Base-by-base conservation (phyloP, 257 asterid species). In the Striga asiatica region DNA sequence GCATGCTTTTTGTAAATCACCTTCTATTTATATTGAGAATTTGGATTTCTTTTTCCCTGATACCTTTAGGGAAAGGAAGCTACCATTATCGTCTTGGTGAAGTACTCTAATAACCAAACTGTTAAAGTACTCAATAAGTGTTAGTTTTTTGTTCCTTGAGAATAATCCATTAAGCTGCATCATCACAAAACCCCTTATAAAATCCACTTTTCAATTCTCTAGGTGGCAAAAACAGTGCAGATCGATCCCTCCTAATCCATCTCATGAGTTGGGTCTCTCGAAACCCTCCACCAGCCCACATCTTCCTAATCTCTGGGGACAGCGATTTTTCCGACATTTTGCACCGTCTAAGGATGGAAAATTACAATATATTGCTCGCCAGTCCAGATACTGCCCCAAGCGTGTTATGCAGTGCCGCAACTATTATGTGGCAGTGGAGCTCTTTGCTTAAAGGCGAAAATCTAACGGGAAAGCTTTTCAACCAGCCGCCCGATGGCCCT, bases 211-310 rank as follows among this genome's bases (percentile, higher is more conserved):
- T 6, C 21, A 34, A 28, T 50, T 51, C 58, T 51, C 23, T 70
- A 86, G 98, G 95, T 74, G 94, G 94, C 55, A 83, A 87, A 79
- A 91, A 84, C 76, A 82, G 95, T 71, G 96, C 95, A 19, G 98
- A 84, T 50, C 78, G 95, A 60, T 91, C 94, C 37, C 95, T 87
- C 71, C 94, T 91, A 22, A 73, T 87, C 50, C 92, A 91, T 75
- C 95, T 91, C 34, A 84, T 84, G 96, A 71, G 71, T 34, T 91
- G 98, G 98, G 92, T 87, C 63, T 76, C 96, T 51, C 80, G 81
- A 65, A 91, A 91, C 67, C 98, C 98, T 66, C 98, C 98, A 54
- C 98, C 98, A 7, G 96, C 92, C 8, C 98, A 91, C 73, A 72
- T 91, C 62, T 74, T 91, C 59, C 52, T 91, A 58, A 91, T 91